These are phyloP conservation scores for Mycena sanguinolenta DNA, from an alignment of 768 basidiomycete genomes.

Conservation along the genomic window DNA sequence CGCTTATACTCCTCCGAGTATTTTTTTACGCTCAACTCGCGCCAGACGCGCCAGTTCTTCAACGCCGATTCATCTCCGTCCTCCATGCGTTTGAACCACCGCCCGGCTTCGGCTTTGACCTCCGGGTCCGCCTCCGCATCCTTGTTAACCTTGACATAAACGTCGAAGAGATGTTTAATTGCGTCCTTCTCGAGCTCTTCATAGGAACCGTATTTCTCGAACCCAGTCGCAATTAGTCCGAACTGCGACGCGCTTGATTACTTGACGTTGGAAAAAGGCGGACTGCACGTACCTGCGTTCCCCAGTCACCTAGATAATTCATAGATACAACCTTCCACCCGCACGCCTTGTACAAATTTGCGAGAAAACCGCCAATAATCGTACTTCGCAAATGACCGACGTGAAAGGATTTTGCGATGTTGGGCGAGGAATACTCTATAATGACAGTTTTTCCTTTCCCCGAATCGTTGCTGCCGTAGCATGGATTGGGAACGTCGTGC, in stretches of 20 bases:
- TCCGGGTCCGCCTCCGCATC: slow-evolving; percentile 81
- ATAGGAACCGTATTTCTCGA: slow-evolving; percentile 90
- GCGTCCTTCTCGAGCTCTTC: slow-evolving; percentile 88
- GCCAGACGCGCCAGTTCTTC: slow-evolving; percentile 93
- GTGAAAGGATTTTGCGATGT: slow-evolving; percentile 98
- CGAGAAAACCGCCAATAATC: slow-evolving; percentile 97
- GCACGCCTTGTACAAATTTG: slow-evolving; percentile 90
- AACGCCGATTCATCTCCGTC: slow-evolving; percentile 90
- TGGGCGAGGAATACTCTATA: slow-evolving; percentile 95
- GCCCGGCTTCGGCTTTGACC: slow-evolving; percentile 82
- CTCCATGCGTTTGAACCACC: slow-evolving; percentile 96
- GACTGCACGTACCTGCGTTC: slow-evolving; percentile 81
- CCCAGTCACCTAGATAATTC: slow-evolving; percentile 99
- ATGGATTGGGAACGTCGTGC: slow-evolving; percentile 70
- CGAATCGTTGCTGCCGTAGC: slow-evolving; percentile 85
- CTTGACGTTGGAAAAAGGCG: neutral
- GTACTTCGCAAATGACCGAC: slow-evolving; percentile 97
- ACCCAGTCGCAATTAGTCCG: slow-evolving; percentile 91
- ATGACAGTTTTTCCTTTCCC: slow-evolving; percentile 88
- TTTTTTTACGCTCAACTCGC: slow-evolving; percentile 90
- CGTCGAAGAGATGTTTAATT: slow-evolving; percentile 93
- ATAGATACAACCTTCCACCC: slow-evolving; percentile 93
- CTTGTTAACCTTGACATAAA: slow-evolving; percentile 95
- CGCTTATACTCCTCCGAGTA: slow-evolving; percentile 90
- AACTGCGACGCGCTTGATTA: slow-evolving; percentile 58